phyloP scores from a whole-genome alignment of 2,329 filamentous ascomycete species.

The Gremmenia infestans region DNA sequence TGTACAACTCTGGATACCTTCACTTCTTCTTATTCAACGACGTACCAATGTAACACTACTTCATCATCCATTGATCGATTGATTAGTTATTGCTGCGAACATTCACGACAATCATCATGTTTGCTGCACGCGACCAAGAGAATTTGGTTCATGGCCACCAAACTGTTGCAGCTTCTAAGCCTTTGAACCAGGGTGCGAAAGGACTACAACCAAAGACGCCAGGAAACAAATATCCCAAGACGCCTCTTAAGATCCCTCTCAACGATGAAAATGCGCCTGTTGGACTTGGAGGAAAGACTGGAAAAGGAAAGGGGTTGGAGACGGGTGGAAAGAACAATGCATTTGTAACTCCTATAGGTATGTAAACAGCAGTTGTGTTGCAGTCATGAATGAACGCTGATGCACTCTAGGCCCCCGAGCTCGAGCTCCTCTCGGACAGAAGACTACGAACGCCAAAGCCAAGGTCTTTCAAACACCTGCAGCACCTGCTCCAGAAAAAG shows the following conservation, averaged over 20 bases:
- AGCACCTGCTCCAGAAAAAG: slow-evolving; percentile 53
- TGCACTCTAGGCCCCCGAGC: slow-evolving; percentile 44
- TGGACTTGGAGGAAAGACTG: slow-evolving; percentile 54
- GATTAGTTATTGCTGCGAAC: slow-evolving; percentile 5
- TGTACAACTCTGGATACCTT: too few species aligned
- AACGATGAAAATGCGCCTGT: slow-evolving; percentile 80
- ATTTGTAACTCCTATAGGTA: slow-evolving; percentile 79
- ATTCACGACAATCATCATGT: slow-evolving; percentile 48
- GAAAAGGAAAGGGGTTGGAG: slow-evolving; percentile 51
- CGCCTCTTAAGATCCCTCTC: slow-evolving; percentile 69
- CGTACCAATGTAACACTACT: slow-evolving; percentile 4
- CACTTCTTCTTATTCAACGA: not conserved
- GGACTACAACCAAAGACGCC: slow-evolving; percentile 72
- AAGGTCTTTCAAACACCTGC: slow-evolving; percentile 61
- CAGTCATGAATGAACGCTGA: not conserved
- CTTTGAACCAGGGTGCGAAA: slow-evolving; percentile 59
- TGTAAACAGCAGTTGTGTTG: slow-evolving; percentile 21
- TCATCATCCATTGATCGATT: not conserved
- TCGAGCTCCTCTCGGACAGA: slow-evolving; percentile 82
- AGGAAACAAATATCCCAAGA: slow-evolving; percentile 70
- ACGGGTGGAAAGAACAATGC: slow-evolving; percentile 52
- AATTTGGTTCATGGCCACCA: slow-evolving; percentile 77
- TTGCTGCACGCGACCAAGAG: slow-evolving; percentile 79
- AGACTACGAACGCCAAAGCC: slow-evolving; percentile 92
- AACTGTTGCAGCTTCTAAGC: slow-evolving; percentile 65